Evolutionary conservation across 768 basidiomycete genomes (phyloP).

Genomic region (Lepiota venenata): DNA sequence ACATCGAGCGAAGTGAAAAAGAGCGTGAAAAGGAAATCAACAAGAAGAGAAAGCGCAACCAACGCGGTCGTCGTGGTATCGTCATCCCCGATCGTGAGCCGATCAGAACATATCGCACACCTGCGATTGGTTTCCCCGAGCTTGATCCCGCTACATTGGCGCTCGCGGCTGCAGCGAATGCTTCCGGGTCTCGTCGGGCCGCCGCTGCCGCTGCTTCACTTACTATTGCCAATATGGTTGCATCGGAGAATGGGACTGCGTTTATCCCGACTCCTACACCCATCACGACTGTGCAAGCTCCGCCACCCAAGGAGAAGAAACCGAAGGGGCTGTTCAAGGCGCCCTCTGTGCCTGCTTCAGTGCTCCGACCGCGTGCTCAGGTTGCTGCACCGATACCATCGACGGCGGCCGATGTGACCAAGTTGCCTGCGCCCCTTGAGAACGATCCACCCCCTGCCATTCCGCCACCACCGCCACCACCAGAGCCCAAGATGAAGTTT

Average conservation of each 20-base stretch:
- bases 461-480: constrained; percentile 22
- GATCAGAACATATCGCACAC: constrained; percentile 86
- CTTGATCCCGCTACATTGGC: constrained; percentile 70
- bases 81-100: constrained; percentile 92
- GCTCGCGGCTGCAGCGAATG: constrained; percentile 57
- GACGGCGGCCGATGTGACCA: constrained; percentile 55
- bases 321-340: constrained; percentile 72
- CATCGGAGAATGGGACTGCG: constrained; percentile 80
- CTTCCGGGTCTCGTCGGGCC: constrained; percentile 73
- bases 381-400: constrained; percentile 59
- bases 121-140: constrained; percentile 82
- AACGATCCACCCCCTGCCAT: constrained; percentile 50
- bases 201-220: constrained; percentile 82
- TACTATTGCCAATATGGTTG: constrained; percentile 91
- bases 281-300: constrained; percentile 15
- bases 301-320: constrained; percentile 60
- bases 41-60: constrained; percentile 81
- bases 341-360: constrained; percentile 50
- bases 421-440: constrained; percentile 56
- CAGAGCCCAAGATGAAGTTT: constrained; percentile 47
- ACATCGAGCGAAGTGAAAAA: constrained; percentile 85
- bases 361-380: constrained; percentile 59
- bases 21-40: constrained; percentile 92
- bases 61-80: constrained; percentile 76
- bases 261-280: constrained; percentile 35